Conservation (phyloP, 495 filamentous ascomycete species). For the Lineolata rhizophorae region DNA sequence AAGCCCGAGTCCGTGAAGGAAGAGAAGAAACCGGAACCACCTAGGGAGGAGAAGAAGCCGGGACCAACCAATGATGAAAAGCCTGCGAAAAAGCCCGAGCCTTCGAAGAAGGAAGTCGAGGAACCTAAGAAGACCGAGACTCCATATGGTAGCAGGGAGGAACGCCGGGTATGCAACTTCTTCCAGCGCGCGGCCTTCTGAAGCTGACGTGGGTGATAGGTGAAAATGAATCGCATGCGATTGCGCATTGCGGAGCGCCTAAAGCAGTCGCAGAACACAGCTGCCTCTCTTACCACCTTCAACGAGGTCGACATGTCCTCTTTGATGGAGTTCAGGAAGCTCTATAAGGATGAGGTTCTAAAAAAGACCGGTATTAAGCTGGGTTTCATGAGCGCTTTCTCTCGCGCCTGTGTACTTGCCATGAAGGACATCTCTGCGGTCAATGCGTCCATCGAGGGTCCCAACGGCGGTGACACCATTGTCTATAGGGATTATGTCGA, state of each 20-base stretch:
- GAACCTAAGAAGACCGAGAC: slow-evolving; percentile 18
- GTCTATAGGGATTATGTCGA: slow-evolving; percentile 97
- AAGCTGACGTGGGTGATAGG: slow-evolving; percentile 24
- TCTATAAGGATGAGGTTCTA: slow-evolving; percentile 88
- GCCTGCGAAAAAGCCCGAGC: too few species aligned
- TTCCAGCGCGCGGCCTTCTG: background rate
- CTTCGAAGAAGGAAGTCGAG: slow-evolving; percentile 21
- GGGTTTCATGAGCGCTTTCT: slow-evolving; percentile 97
- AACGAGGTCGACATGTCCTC: slow-evolving; percentile 99
- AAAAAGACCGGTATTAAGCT: slow-evolving; percentile 96
- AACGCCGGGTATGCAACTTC: slow-evolving; percentile 46
- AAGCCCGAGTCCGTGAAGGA: slow-evolving; percentile 12
- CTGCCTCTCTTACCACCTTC: slow-evolving; percentile 92
- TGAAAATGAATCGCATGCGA: slow-evolving; percentile 99
- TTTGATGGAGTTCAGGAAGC: slow-evolving; percentile 87
- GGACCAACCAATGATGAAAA: too few species aligned
- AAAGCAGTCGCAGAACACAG: slow-evolving; percentile 98
- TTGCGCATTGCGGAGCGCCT: slow-evolving; percentile 89
- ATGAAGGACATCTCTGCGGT: slow-evolving; percentile 92
- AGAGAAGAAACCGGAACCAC: slow-evolving; percentile 20
- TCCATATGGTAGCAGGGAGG: slow-evolving; percentile 54
- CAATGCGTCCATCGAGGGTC: slow-evolving; percentile 93
- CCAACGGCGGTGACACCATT: slow-evolving; percentile 87
- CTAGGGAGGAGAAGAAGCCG: slow-evolving; percentile 26
- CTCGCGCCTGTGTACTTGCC: slow-evolving; percentile 71